Base-by-base conservation (phyloP, 495 filamentous ascomycete species). In the Penicillium atrosanguineum region DNA sequence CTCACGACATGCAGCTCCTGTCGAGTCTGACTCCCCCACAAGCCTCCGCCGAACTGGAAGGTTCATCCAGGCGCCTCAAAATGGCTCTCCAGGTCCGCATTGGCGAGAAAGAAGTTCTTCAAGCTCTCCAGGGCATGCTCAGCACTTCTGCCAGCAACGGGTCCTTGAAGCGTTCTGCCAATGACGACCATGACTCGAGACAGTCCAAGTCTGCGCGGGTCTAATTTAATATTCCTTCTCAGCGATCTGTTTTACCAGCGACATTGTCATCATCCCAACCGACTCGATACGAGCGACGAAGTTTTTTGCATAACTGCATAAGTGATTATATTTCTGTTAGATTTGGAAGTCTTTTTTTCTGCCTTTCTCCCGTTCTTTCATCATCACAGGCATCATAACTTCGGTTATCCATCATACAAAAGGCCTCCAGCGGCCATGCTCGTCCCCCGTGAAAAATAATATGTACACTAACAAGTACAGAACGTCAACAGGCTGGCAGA, bases 21-120 rank as follows among this genome's bases (percentile, higher is more conserved):
- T 46, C 57, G 14, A 57, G 62, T 25, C 50, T 75, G 31, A 46
- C 49, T 31, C 59, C 65, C 2, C 38, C 56, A 5, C 49, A 61
- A 29, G 50, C 63, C 6, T 50, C 55, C n/a, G 50, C 37, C 25
- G 43, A 61, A 8, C 48, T 67, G 36, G 65, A 70, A 18, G 62
- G 41, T 34, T 63, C 61, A 6, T 16, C 56, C 14, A 66, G 70
- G 6, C 72, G 87, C 45, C 71, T 59, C 37, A 77, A 66, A 40
- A 91, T 90, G 85, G 91, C 91, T 0, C 60, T 90, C 4, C 74
- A 87, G 55, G 88, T 96, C 34, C 82, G 91, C 43, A 69, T 84
- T 34, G 92, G 91, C 8, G 92, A 96, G 69, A 95, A 95, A 63
- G 72, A 79, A 49, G 73, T 95, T n/a, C 84, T 65, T 65, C 76